These are phyloP conservation scores for Pulveroboletus sp. DNA, from an alignment of 768 basidiomycete genomes.

Conservation along the genomic window DNA sequence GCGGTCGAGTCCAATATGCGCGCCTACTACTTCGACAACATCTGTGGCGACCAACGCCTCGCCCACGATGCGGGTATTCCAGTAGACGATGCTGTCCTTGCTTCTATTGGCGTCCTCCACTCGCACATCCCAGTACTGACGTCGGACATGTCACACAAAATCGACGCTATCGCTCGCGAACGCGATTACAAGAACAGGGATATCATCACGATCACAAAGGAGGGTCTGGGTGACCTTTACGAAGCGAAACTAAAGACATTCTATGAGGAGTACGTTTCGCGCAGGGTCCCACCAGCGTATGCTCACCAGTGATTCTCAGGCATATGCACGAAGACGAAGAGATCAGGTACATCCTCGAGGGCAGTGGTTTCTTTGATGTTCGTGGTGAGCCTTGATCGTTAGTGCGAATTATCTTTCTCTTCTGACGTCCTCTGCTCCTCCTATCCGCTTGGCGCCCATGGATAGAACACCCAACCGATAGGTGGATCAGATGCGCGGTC, in stretches of 20 bases:
- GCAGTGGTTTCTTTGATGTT: constrained; percentile 92
- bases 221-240: constrained; percentile 77
- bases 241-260: constrained; percentile 80
- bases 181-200: constrained; percentile 83
- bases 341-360: constrained; percentile 81
- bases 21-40: constrained; percentile 72
- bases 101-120: constrained; percentile 57
- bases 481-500: constrained; percentile 80
- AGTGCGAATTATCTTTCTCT: neutral
- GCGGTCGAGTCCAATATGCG: constrained; percentile 48
- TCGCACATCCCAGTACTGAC: constrained; percentile 52
- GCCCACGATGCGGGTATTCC: constrained; percentile 68
- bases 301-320: constrained; percentile 42
- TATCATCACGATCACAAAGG: constrained; percentile 70
- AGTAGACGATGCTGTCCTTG: constrained; percentile 48
- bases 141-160: constrained; percentile 39
- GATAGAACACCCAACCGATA: constrained; percentile 60
- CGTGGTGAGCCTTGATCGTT: constrained; percentile 51
- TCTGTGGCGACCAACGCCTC: constrained; percentile 76
- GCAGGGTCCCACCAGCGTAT: too few relatives aligned
- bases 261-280: constrained; percentile 78
- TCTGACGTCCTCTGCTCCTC: neutral
- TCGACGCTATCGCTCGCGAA: constrained; percentile 63
- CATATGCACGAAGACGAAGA: constrained; percentile 97
- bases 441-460: neutral